These are phyloP conservation scores for Psidium guajava DNA, from an alignment of 345 rosid species.

Conservation along the genomic window DNA sequence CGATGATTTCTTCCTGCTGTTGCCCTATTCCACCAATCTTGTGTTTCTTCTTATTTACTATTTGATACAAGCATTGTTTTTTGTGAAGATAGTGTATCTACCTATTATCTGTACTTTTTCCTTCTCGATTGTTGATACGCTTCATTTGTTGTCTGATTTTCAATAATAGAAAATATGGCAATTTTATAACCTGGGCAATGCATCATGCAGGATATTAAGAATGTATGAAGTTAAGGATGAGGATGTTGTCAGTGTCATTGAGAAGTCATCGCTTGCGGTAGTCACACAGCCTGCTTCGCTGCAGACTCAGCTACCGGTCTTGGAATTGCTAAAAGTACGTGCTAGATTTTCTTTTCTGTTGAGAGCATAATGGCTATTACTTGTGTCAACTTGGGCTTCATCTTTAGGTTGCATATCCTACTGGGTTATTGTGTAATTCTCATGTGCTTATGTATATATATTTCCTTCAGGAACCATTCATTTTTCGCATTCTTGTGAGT, in stretches of 20 bases:
- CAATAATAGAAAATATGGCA: neutral
- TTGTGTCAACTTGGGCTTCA: neutral
- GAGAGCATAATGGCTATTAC: neutral
- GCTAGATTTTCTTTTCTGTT: neutral
- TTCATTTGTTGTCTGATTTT: neutral
- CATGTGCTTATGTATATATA: neutral
- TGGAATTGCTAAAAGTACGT: constrained; percentile 79
- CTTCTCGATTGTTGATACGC: neutral
- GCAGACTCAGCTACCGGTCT: constrained; percentile 73
- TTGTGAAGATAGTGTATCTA: neutral
- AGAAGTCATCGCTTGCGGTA: constrained; percentile 35
- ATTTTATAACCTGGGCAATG: neutral
- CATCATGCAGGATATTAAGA: constrained; percentile 52
- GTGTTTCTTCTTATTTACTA: neutral
- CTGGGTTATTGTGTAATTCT: neutral
- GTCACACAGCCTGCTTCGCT: constrained; percentile 38
- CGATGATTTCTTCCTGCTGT: neutral
- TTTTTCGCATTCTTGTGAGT: neutral
- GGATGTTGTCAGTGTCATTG: constrained; percentile 55
- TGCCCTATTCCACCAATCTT: neutral
- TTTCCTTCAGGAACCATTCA: neutral
- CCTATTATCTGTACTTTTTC: neutral
- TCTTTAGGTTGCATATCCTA: neutral
- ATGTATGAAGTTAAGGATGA: constrained; percentile 78
- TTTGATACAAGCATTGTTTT: neutral